phyloP scores from a whole-genome alignment of 179 eudicot species.

The Corrigiola litoralis region DNA sequence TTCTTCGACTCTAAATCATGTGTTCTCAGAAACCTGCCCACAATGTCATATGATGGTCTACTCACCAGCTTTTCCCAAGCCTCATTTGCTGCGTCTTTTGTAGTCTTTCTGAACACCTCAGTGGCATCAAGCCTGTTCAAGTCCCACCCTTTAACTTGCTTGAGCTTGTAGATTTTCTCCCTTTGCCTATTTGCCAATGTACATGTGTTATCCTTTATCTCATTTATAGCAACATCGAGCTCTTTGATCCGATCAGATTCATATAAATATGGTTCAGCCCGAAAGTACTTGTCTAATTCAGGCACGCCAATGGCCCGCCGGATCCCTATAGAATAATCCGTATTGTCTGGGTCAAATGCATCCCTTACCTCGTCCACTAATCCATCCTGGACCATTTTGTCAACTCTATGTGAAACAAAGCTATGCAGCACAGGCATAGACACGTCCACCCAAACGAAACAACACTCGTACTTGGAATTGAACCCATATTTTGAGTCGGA shows the following conservation, averaged over 20 bases:
- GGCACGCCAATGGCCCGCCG: conserved; percentile 71
- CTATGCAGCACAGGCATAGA: conserved; percentile 33
- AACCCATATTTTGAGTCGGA: conserved; percentile 35
- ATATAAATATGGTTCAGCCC: conserved; percentile 20
- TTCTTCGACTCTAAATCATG: background rate
- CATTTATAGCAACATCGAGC: conserved; percentile 35
- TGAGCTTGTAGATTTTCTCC: conserved; percentile 47
- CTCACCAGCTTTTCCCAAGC: conserved; percentile 36
- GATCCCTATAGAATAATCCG: conserved; percentile 49
- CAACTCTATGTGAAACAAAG: conserved; percentile 46
- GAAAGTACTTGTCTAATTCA: conserved; percentile 49
- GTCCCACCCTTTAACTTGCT: conserved; percentile 48
- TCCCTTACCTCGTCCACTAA: conserved; percentile 51
- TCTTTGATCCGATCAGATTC: conserved; percentile 17
- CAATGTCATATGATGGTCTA: conserved; percentile 24
- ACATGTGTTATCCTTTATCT: conserved; percentile 48
- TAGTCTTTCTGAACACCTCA: conserved; percentile 30
- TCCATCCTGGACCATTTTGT: conserved; percentile 58
- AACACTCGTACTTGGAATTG: conserved; percentile 46
- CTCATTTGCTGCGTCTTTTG: conserved; percentile 20
- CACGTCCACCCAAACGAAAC: conserved; percentile 76
- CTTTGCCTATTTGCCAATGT: conserved; percentile 41
- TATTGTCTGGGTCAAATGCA: conserved; percentile 29
- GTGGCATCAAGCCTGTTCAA: conserved; percentile 69
- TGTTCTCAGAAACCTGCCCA: conserved; percentile 29